Evolutionary conservation across 495 filamentous ascomycete genomes (phyloP), one percentile per base, ranked within the genome.

Genomic region (Hypoxylon rickii): DNA sequence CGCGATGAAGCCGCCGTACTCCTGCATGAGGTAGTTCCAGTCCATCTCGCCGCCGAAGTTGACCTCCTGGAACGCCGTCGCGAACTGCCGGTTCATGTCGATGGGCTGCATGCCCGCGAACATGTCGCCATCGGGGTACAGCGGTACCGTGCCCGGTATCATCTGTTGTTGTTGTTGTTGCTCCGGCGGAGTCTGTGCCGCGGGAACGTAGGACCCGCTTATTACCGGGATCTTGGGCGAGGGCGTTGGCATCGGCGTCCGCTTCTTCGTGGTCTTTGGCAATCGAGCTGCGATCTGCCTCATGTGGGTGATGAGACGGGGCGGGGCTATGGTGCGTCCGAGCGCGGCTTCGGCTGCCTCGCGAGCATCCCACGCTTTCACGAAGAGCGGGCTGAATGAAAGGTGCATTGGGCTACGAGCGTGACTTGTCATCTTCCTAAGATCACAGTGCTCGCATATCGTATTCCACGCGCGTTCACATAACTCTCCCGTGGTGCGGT

Each of bases 331-430:
- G 11, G 58, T 55, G 2, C 74, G 70, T 3, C 77, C 77, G 5
- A 73, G 61, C 13, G 70, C 69, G 12, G 70, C 49, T 50, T 78
- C 73, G 5, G 76, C 76, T 5, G 70, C 68, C 44, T 73, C 72
- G 22, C 70, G 74, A 5, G 79, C 77, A 16, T 77, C 74, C 80
- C 80, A 83, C 12, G 79, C 79, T 44, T 79, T 80, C 44, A 82
- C 64, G 41, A 80, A 75, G 37, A 76, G 72, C 29, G 70, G 55
- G 18, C 75, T 76, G 41, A 82, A 77, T 1, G 76, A 75, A 21
- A 78, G 72, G 56, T 81, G 78, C 67, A 82, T 68, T 1, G 79
- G 79, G 26, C 73, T 80, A 36, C 73, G 71, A 31, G 73, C 53
- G 52, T 74, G 69, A 7, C 66, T 58, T 2, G 70, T 69, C 43